A percentile compares a stretch with the other conserved stretches of the same genome.
These are phyloP conservation scores for Erigeron philadelphicus DNA, from an alignment of 140 eudicot species.

Conservation along the genomic window DNA sequence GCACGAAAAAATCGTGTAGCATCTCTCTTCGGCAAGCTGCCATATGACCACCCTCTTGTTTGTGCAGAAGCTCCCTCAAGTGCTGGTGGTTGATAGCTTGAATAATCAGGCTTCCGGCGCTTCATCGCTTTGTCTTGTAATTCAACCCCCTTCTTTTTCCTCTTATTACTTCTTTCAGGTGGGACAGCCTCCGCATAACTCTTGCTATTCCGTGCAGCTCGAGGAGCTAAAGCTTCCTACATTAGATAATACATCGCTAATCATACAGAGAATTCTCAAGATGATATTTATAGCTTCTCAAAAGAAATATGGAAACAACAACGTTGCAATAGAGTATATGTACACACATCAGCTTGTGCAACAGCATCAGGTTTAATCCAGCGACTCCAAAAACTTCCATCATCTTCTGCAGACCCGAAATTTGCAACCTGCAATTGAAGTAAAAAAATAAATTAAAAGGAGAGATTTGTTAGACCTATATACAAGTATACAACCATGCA, in stretches of 20 bases:
- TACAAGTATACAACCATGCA: neutral
- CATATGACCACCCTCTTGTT: constrained; percentile 90
- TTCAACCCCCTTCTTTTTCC: constrained; percentile 76
- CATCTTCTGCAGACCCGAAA: constrained; percentile 87
- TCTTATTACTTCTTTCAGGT: constrained; percentile 54
- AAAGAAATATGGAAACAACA: constrained; percentile 10
- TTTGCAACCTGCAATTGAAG: constrained; percentile 73
- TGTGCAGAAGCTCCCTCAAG: constrained; percentile 95
- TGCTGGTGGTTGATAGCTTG: constrained; percentile 51
- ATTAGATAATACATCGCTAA: constrained; percentile 14
- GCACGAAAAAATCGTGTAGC: constrained; percentile 90
- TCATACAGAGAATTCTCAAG: neutral
- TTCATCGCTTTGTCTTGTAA: constrained; percentile 50
- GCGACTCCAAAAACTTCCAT: constrained; percentile 96
- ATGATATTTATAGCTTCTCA: constrained; percentile 1
- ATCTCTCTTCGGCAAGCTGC: constrained; percentile 87
- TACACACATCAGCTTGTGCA: constrained; percentile 72
- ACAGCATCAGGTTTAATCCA: constrained; percentile 93
- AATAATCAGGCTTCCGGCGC: constrained; percentile 67
- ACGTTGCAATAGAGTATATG: neutral
- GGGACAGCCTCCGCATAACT: constrained; percentile 78
- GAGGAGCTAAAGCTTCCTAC: constrained; percentile 93
- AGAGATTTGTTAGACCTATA: neutral
- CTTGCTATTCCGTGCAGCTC: constrained; percentile 85
- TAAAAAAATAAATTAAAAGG: neutral